These are phyloP conservation scores for Penicillium flavigenum DNA, from an alignment of 495 filamentous ascomycete genomes.

Conservation along the genomic window DNA sequence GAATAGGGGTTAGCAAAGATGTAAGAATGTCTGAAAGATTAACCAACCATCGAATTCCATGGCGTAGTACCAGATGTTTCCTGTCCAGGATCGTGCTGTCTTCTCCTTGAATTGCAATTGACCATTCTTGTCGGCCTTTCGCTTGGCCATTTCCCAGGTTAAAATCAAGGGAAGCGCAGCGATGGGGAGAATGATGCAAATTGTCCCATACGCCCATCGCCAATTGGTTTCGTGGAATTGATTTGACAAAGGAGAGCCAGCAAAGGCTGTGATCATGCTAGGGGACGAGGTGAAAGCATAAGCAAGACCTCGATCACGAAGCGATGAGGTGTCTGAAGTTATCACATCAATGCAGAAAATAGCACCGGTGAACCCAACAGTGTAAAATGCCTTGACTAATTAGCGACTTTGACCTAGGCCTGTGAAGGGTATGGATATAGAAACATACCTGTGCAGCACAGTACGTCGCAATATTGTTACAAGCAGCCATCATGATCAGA, in stretches of 20 bases:
- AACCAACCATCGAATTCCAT: constrained; percentile 57
- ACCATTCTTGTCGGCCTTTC: constrained; percentile 51
- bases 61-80: constrained; percentile 50
- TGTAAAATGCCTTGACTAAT: constrained; percentile 42
- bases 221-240: constrained; percentile 51
- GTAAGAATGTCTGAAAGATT: too few relatives aligned
- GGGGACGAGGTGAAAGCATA: constrained; percentile 60
- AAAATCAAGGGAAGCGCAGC: constrained; percentile 49
- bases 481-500: constrained; percentile 51
- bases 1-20: neutral
- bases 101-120: constrained; percentile 29
- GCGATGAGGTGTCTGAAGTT: constrained; percentile 58
- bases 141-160: constrained; percentile 51
- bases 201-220: constrained; percentile 61
- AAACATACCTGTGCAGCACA: constrained; percentile 46
- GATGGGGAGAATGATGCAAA: constrained; percentile 56
- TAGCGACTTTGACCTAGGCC: neutral
- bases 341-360: constrained; percentile 57
- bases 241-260: constrained; percentile 28
- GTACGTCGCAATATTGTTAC: constrained; percentile 45
- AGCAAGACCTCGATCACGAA: constrained; percentile 59
- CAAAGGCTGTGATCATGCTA: constrained; percentile 44
- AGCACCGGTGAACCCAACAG: constrained; percentile 54
- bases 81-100: constrained; percentile 36
- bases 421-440: neutral